Base-by-base conservation (phyloP, 2,329 filamentous ascomycete species). In the Aspergillus fructus region DNA sequence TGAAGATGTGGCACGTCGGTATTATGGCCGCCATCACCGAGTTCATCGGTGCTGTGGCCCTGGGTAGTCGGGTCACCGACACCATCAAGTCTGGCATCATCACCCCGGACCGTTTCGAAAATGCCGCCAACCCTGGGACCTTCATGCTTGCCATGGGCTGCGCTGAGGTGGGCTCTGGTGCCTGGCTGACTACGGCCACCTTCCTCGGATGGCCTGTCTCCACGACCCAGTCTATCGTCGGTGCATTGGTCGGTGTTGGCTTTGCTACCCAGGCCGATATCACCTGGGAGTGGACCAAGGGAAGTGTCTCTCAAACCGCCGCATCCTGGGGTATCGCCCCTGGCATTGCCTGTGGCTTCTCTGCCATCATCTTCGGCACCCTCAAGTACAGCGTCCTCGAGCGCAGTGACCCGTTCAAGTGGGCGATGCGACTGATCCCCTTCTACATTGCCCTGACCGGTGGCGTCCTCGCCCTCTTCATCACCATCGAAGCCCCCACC, bases 401-500 rank as follows among this genome's bases (percentile, higher is more conserved):
- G 62, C 78, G 80, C 55, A 64, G 68, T 19, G 78, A 83, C 54
- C 73, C 80, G 0, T 76, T 82, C 58, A 78, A 79, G 53, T 79
- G 78, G 74, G 79, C 75, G 3, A 74, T 83, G 68, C 75, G 73
- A 48, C 69, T 79, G 37, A 78, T 80, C 34, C 79, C 81, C 4
- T 69, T 78, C 66, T 83, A 81, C 66, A 76, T 82, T 51, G 75
- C 79, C 48, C 62, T 77, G 49, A 81, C 81, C 0, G 78, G 73
- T 43, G 79, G 74, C n/a, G 60, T 83, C 50, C 76, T 81, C 43
- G 78, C 80, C 4, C 74, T 89, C 68, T 82, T 89, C 59, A 83
- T 89, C 56, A 79, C 88, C 47, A 72, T 81, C 58, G 66, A 69
- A 56, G 66, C 65, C 4, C 66, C 67, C 1, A 65, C 60, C 5